Evolutionary conservation across 768 basidiomycete species (phyloP).

Genomic region (Podaxis pistillaris): DNA sequence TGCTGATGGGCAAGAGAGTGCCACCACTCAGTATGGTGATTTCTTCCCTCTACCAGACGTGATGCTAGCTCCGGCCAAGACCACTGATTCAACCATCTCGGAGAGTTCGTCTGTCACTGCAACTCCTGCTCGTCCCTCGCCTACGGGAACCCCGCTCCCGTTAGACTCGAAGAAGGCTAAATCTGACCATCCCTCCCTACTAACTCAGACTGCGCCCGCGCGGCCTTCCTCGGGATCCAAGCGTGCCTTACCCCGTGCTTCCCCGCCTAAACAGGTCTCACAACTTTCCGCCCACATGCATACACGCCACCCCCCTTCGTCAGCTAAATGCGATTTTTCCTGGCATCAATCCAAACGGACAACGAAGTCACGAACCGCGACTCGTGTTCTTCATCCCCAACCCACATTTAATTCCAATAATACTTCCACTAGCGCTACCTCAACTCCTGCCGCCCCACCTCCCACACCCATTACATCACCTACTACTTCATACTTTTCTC

Average conservation of each 20-base stretch:
- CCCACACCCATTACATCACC: constrained; percentile 35
- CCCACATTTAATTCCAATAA: constrained; percentile 17
- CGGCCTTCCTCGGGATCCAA: constrained; percentile 25
- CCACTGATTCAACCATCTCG: constrained; percentile 22
- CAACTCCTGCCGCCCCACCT: constrained; percentile 31
- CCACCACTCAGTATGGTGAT: constrained; percentile 26
- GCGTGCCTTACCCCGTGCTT: constrained; percentile 27
- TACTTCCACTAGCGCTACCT: constrained; percentile 13
- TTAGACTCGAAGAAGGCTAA: constrained; percentile 17
- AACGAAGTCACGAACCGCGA: constrained; percentile 18
- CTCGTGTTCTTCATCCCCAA: constrained; percentile 20
- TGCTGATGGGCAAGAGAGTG: constrained; percentile 41
- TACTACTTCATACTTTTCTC: constrained; percentile 18
- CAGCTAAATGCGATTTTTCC: constrained; percentile 22
- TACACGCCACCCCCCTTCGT: constrained; percentile 28
- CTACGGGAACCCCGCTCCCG: constrained; percentile 30
- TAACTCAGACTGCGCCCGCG: constrained; percentile 63
- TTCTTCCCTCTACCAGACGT: constrained; percentile 11
- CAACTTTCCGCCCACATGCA: constrained; percentile 42
- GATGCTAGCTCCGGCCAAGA: neutral
- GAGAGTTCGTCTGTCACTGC: constrained; percentile 41
- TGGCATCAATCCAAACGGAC: constrained; percentile 9
- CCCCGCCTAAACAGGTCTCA: constrained; percentile 39
- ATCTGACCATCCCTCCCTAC: constrained; percentile 45
- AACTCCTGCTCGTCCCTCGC: constrained; percentile 40